Evolutionary conservation across 495 filamentous ascomycete genomes (phyloP), one percentile per base, ranked within the genome.

Genomic region (Neurospora tetraspora): DNA sequence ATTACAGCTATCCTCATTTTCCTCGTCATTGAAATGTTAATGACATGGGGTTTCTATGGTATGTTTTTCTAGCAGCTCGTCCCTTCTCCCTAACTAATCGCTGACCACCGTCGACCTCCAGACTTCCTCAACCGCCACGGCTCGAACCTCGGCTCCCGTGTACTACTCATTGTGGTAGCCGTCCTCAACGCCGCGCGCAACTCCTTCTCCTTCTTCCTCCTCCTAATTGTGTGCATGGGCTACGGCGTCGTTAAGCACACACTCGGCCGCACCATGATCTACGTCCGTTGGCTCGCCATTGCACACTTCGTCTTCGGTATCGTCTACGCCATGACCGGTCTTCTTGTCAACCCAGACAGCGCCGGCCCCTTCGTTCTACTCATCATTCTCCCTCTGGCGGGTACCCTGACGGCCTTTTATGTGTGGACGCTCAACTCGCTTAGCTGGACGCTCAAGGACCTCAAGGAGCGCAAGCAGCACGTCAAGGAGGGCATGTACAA

Each of bases 181-280:
- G 85, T 98, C 65, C 87, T 99, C 27, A 98, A 97, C 80, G 96
- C 96, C 7, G 93, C 88, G 59, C 89, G 96, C 71, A 99, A 98
- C 79, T 96, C 94, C 1, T 98, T 99, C 81, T 98, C 94, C 31
- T 99, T 99, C 86, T 98, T 99, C 85, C 88, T 99, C 38, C 90
- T 99, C 1, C 90, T 99, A 37, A 99, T 99, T 72, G 96, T 98
- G 34, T 99, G 96, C 81, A 98, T 99, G 96, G 96, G 96, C 68
- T 99, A 99, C 75, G 96, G 96, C 77, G 96, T 99, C 31, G 96
- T 98, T 73, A 98, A 98, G 81, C 95, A 91, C 7, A 92, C 89
- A n/a, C 86, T 99, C 4, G 96, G 96, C 71, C 90, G 91, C 74
- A 93, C 94, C 3, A 99, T 99, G 96, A 88, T 94, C 73, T 95